Evolutionary conservation across 2,329 filamentous ascomycete species (phyloP).

Genomic region (Neurospora crassa): DNA sequence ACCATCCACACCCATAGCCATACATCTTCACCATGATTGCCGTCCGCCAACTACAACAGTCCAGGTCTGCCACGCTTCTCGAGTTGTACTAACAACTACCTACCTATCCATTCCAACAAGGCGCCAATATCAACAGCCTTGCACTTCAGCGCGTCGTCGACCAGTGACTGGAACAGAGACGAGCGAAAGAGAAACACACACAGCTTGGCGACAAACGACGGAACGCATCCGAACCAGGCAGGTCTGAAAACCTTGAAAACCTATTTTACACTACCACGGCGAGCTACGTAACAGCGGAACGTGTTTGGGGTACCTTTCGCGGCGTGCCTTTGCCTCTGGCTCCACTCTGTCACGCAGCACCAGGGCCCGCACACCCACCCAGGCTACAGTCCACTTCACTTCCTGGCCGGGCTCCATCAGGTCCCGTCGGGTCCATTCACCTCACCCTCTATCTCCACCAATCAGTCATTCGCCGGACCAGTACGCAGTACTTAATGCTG

Average conservation of each 20-base stretch:
- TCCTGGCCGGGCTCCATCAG: not conserved
- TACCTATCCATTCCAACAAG: not conserved
- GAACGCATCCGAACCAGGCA: not conserved
- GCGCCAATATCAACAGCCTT: slow-evolving; percentile 11
- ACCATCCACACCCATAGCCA: not conserved
- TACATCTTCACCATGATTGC: not conserved
- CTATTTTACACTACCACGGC: not conserved
- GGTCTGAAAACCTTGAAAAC: not conserved
- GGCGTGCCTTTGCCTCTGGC: not conserved
- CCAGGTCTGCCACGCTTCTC: not conserved
- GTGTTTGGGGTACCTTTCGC: not conserved
- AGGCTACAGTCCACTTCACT: not conserved
- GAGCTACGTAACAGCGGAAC: not conserved
- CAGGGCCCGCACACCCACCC: not conserved
- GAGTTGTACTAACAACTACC: not conserved
- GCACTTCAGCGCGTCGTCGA: not conserved
- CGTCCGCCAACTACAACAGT: not conserved
- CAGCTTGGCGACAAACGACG: not conserved
- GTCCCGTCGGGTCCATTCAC: not conserved
- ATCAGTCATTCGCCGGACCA: not conserved
- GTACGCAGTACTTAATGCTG: not conserved
- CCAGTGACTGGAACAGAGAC: not conserved
- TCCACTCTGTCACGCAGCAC: not conserved
- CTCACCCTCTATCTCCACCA: not conserved
- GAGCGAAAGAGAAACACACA: not conserved